Percentiles rank a stretch among this genome's conserved stretches.
Evolutionary conservation across 352 stramenopile species (phyloP).

Genomic region (Globisporangium alternatum): DNA sequence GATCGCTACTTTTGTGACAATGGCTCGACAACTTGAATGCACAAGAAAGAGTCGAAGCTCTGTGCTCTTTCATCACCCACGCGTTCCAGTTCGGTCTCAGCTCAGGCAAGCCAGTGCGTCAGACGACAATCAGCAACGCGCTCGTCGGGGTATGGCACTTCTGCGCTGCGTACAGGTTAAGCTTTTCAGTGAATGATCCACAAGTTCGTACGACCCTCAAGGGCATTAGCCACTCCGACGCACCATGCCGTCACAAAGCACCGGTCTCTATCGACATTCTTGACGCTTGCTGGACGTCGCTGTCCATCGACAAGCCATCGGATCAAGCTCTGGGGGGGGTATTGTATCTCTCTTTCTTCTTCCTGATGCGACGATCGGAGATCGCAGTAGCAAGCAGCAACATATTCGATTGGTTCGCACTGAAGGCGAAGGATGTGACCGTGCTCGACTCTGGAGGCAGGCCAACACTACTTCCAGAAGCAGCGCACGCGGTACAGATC

Average conservation of each 20-base stretch:
- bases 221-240: background rate
- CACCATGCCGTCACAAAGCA: background rate
- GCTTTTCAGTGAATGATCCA: background rate
- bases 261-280: background rate
- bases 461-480: background rate
- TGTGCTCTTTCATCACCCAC: no score
- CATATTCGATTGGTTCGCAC: background rate
- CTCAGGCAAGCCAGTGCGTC: no score
- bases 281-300: background rate
- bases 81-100: no score
- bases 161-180: background rate
- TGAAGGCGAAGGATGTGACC: background rate
- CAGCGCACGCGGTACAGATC: background rate
- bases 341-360: background rate
- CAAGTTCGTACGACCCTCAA: background rate
- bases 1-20: no score
- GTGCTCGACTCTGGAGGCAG: background rate
- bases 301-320: background rate
- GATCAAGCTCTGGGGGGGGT: background rate
- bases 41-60: no score
- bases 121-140: background rate
- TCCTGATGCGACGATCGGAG: background rate
- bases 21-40: no score
- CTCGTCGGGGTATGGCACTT: background rate
- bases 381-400: background rate